These are phyloP conservation scores for Odontarrhena argentea DNA, from an alignment of 345 rosid species.

Conservation along the genomic window DNA sequence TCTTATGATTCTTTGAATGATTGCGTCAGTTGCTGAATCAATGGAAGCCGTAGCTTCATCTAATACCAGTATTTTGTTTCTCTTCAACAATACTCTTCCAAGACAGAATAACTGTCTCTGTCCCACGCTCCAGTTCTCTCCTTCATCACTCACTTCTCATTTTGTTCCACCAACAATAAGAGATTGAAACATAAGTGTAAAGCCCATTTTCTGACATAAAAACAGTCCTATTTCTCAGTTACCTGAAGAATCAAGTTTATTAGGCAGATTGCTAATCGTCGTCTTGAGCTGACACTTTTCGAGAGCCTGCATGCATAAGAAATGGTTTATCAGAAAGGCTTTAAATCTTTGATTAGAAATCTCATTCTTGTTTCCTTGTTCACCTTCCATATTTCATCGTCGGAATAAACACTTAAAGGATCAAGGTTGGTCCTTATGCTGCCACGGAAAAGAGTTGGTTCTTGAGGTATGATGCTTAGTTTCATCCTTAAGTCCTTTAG, in stretches of 20 bases:
- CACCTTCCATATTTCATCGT: conserved; percentile 84
- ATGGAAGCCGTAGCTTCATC: conserved; percentile 81
- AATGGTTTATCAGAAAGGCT: conserved; percentile 11
- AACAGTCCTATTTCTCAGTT: not conserved
- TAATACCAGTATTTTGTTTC: conserved; percentile 63
- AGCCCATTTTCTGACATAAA: not conserved
- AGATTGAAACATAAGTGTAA: conserved; percentile 4
- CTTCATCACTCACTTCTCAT: conserved; percentile 66
- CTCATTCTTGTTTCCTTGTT: not conserved
- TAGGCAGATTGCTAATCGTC: conserved; percentile 57
- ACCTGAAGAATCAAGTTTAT: conserved; percentile 70
- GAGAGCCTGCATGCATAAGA: conserved; percentile 53
- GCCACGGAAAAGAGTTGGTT: conserved; percentile 84
- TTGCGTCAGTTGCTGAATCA: conserved; percentile 71
- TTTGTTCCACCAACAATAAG: not conserved
- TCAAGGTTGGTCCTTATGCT: conserved; percentile 80
- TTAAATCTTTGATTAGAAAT: not conserved
- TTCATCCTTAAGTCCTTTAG: conserved; percentile 81
- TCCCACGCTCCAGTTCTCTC: conserved; percentile 88
- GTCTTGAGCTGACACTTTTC: conserved; percentile 76
- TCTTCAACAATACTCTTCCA: conserved; percentile 66
- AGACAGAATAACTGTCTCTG: conserved; percentile 76
- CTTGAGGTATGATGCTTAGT: conserved; percentile 95
- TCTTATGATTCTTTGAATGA: conserved; percentile 64
- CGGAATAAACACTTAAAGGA: conserved; percentile 76